A percentile compares a stretch with the other conserved stretches of the same genome.
These are phyloP conservation scores for Acidomyces sp. DNA, from an alignment of 495 filamentous ascomycete species.

Conservation along the genomic window DNA sequence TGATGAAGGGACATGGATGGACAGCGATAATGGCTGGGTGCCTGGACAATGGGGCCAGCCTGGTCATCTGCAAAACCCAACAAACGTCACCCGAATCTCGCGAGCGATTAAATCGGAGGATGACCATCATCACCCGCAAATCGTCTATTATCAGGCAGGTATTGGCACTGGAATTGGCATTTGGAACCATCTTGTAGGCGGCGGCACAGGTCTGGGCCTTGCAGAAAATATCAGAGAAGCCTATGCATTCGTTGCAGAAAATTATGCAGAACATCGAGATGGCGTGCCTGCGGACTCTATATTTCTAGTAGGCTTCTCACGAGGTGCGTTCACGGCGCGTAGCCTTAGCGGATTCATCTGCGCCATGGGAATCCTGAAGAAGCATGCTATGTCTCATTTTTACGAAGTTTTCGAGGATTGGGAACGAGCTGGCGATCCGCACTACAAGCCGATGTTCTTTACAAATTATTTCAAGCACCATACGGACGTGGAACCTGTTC, in stretches of 20 bases:
- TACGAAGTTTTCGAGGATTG: slow-evolving; percentile 25
- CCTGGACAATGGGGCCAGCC: slow-evolving; percentile 19
- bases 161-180: slow-evolving; percentile 21
- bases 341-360: slow-evolving; percentile 29
- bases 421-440: slow-evolving; percentile 17
- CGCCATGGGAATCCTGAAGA: slow-evolving; percentile 28
- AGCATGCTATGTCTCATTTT: slow-evolving; percentile 18
- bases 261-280: slow-evolving; percentile 29
- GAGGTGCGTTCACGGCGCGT: slow-evolving; percentile 31
- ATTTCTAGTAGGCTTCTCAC: slow-evolving; percentile 31
- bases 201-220: slow-evolving; percentile 19
- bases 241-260: slow-evolving; percentile 31
- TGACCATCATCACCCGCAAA: slow-evolving; percentile 24
- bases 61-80: slow-evolving; percentile 27
- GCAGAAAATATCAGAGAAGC: slow-evolving; percentile 23
- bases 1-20: slow-evolving; percentile 24
- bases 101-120: slow-evolving; percentile 28
- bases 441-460: slow-evolving; percentile 20
- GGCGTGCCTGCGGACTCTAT: slow-evolving; percentile 18
- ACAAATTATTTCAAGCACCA: slow-evolving; percentile 12
- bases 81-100: slow-evolving; percentile 30
- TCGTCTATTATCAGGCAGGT: slow-evolving; percentile 27
- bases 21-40: slow-evolving; percentile 28
- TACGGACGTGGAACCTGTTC: not conserved
- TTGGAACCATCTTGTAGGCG: slow-evolving; percentile 15